Percentiles rank a stretch among this genome's conserved stretches.
These are phyloP conservation scores for Fusarium anguioides DNA, from an alignment of 2,329 filamentous ascomycete species.

Conservation along the genomic window DNA sequence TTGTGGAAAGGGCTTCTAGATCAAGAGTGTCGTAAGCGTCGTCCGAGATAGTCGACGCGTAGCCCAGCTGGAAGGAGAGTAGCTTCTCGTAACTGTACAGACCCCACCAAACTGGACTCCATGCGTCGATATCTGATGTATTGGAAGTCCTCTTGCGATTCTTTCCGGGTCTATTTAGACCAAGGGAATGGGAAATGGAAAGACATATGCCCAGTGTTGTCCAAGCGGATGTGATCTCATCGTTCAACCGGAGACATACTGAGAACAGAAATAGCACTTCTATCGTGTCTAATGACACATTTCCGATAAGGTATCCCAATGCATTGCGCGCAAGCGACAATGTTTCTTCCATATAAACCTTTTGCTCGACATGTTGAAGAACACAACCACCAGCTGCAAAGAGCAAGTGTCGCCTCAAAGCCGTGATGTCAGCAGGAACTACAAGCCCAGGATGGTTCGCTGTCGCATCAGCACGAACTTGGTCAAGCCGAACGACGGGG, in stretches of 20 bases:
- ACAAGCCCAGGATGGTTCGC: too few relatives aligned
- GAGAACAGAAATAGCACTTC: constrained; percentile 1
- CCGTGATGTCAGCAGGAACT: rapidly evolving
- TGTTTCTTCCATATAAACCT: not conserved
- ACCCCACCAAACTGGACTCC: constrained; percentile 9
- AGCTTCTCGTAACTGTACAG: constrained; percentile 12
- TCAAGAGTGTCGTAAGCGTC: not conserved
- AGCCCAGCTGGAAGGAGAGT: not conserved
- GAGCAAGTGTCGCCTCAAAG: not conserved
- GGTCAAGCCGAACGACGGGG: not conserved
- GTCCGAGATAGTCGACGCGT: not conserved
- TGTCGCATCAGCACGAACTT: not conserved
- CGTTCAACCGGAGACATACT: constrained; percentile 2
- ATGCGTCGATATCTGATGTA: rapidly evolving
- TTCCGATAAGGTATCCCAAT: not conserved
- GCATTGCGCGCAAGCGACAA: not conserved
- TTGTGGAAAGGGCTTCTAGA: rapidly evolving
- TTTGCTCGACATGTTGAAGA: not conserved
- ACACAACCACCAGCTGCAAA: constrained; percentile 2
- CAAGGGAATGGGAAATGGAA: not conserved
- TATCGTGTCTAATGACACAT: not conserved
- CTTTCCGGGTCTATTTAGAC: rapidly evolving
- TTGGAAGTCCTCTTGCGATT: not conserved
- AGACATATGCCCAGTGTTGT: not conserved
- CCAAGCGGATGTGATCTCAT: constrained; percentile 10